phyloP scores from a whole-genome alignment of 176 grass and related monocot species.

The Raddia guianensis region DNA sequence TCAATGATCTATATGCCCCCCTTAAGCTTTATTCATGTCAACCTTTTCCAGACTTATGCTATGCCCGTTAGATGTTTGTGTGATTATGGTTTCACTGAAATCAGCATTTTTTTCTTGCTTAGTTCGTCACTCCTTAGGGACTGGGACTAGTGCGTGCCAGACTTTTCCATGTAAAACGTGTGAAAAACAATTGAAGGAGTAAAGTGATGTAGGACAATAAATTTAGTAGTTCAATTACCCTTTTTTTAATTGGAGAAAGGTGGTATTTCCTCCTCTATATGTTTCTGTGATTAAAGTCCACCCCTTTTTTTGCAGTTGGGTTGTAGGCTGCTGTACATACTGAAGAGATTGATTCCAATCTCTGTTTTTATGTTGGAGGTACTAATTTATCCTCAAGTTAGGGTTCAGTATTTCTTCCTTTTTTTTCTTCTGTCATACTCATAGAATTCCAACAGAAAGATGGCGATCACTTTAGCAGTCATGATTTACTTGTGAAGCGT shows the following conservation, averaged over 20 bases:
- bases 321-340: constrained; percentile 85
- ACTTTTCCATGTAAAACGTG: constrained; percentile 4
- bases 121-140: neutral
- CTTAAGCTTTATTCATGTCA: constrained; percentile 18
- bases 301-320: constrained; percentile 67
- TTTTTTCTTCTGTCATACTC: constrained; percentile 34
- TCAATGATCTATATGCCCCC: neutral
- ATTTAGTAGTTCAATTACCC: constrained; percentile 23
- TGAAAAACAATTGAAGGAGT: neutral
- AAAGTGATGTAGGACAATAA: constrained; percentile 8
- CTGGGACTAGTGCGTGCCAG: constrained; percentile 11
- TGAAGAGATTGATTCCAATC: constrained; percentile 79
- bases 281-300: constrained; percentile 24
- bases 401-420: neutral
- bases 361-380: constrained; percentile 82
- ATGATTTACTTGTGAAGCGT: constrained; percentile 84
- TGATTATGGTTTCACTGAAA: constrained; percentile 33
- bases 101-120: constrained; percentile 2
- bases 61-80: neutral
- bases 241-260: neutral
- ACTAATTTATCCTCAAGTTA: constrained; percentile 40
- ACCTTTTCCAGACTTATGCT: neutral
- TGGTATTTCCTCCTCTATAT: constrained; percentile 22
- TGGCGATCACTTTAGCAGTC: constrained; percentile 71
- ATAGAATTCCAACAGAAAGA: constrained; percentile 75